Evolutionary conservation across 805 yeast species (phyloP), one percentile per base, ranked within the genome.

Genomic region (Maudiozyma bulderi): DNA sequence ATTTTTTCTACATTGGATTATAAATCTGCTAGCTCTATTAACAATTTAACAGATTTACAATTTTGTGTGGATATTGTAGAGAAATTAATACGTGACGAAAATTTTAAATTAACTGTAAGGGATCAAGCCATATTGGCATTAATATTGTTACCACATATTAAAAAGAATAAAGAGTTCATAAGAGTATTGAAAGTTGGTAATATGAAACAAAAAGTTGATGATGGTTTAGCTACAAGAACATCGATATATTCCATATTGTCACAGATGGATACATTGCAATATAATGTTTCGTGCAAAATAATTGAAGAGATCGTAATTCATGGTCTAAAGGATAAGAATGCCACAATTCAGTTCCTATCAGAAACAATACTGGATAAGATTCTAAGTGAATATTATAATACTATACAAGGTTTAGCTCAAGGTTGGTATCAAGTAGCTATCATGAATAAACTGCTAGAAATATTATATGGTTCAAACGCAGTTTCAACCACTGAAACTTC

Each of bases 181-280:
- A 53, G 56, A 9, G 56, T 57, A 8, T 45, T 64, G 5, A 63
- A 63, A 52, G 67, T 62, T 2, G 68, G 68, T 3, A 63, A 61
- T 43, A 54, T 63, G 56, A 62, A 63, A 41, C 67, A 64, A 47
- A 54, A 56, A 8, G 59, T 60, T 26, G 68, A 64, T 48, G 61
- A 60, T 20, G 59, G 64, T 14, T 30, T 49, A 6, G 44, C 57
- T 1, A 47, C 57, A 13, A 45, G 62, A 33, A 50, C 54, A 3
- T 49, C 47, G 43, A 50, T 56, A 14, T 54, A 55, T 40, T 43
- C 54, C 9, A 46, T 56, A 9, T 15, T 59, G 33, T 49, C 50
- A 30, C 52, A 54, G 46, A 31, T 50, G n/a, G 43, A 29, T 5
- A 34, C 31, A 3, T 13, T 50, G 14, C 34, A 44, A 31, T 52